phyloP scores from a whole-genome alignment of 495 filamentous ascomycete species.

The Talaromyces proteolyticus region DNA sequence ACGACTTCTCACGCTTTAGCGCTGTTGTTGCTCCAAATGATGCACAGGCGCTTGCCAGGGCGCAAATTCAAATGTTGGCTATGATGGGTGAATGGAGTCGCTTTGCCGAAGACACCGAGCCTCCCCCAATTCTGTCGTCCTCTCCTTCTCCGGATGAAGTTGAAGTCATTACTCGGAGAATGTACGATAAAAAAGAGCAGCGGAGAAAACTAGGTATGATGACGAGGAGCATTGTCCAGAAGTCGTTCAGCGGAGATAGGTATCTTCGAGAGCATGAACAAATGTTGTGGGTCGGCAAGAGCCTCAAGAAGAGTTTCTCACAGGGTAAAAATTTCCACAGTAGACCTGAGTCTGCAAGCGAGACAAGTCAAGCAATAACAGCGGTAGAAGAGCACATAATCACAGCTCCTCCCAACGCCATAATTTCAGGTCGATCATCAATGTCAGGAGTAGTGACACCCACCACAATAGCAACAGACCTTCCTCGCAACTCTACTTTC shows the following conservation, averaged over 20 bases:
- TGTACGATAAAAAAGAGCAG: conserved; percentile 56
- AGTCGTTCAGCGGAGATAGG: conserved; percentile 54
- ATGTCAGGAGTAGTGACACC: conserved; percentile 28
- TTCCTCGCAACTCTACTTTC: conserved; percentile 9
- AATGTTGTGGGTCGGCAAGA: conserved; percentile 61
- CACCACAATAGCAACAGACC: too few relatives aligned
- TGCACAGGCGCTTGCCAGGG: conserved; percentile 49
- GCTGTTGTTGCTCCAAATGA: conserved; percentile 61
- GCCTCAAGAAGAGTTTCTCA: conserved; percentile 28
- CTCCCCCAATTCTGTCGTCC: conserved; percentile 40
- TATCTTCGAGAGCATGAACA: conserved; percentile 66
- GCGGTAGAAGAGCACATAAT: conserved; percentile 37
- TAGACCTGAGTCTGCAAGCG: background rate
- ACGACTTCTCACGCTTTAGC: conserved; percentile 51
- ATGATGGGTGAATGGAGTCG: conserved; percentile 54
- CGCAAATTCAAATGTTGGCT: conserved; percentile 56
- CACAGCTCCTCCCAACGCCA: conserved; percentile 30
- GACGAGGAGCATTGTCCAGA: conserved; percentile 53
- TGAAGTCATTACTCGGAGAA: conserved; percentile 45
- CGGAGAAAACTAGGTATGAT: conserved; percentile 56
- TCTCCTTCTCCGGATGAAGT: conserved; percentile 48
- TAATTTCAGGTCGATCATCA: conserved; percentile 35
- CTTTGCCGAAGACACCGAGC: conserved; percentile 42
- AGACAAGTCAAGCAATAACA: background rate
- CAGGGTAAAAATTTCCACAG: background rate